A percentile compares a stretch with the other conserved stretches of the same genome.
Conservation (phyloP, 257 asterid species). For the Pogostemon cablin region DNA sequence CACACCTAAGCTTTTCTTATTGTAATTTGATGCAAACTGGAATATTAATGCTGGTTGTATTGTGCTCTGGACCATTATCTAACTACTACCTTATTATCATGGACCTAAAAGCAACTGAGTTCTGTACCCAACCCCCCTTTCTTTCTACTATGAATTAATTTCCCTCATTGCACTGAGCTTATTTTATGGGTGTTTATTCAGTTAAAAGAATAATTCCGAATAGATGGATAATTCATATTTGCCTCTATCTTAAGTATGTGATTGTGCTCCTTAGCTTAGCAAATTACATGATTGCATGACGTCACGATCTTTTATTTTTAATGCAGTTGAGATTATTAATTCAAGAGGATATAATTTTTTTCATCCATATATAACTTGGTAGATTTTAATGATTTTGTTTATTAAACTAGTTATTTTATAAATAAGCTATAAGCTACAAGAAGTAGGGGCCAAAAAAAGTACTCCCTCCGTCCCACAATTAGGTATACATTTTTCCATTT, state of each 20-base stretch:
- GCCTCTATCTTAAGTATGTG: constrained; percentile 4
- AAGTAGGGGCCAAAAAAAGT: too few relatives aligned
- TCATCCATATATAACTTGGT: neutral
- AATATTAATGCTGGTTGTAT: neutral
- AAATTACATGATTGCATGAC: neutral
- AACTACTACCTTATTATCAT: neutral
- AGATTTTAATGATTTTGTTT: neutral
- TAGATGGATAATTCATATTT: neutral
- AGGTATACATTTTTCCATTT: too few relatives aligned
- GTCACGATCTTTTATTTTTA: neutral
- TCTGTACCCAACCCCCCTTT: neutral
- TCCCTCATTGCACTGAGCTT: constrained; percentile 10
- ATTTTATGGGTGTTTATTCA: neutral
- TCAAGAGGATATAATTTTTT: constrained; percentile 9
- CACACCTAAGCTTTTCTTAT: neutral
- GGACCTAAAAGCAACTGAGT: constrained; percentile 5
- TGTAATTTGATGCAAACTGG: constrained; percentile 14
- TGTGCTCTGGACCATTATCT: constrained; percentile 3
- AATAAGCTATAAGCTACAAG: too few relatives aligned
- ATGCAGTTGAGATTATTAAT: neutral
- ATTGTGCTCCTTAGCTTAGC: neutral
- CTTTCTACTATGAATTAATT: neutral
- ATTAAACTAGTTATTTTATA: neutral
- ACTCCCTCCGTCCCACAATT: too few relatives aligned
- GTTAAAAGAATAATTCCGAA: constrained; percentile 4